Conservation (phyloP, 2,329 filamentous ascomycete species). For the Arthrobotrys iridis region DNA sequence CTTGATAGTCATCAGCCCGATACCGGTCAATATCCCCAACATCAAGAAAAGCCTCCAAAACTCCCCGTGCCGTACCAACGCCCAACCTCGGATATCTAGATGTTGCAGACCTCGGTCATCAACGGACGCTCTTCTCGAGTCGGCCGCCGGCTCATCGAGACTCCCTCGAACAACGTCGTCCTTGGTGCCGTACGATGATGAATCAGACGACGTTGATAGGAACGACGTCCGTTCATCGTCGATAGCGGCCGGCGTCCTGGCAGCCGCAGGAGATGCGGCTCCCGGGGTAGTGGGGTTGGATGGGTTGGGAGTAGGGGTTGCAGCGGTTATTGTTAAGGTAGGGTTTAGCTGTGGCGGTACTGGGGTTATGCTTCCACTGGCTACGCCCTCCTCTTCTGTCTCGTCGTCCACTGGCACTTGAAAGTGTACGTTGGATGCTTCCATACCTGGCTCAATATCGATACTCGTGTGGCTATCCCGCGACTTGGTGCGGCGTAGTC, state of each 20-base stretch:
- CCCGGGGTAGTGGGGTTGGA: constrained; percentile 44
- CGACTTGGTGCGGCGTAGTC: constrained; percentile 65
- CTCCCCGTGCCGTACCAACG: constrained; percentile 75
- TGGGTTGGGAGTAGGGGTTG: constrained; percentile 49
- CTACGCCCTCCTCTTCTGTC: constrained; percentile 36
- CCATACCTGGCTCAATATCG: constrained; percentile 73
- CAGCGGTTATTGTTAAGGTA: constrained; percentile 46
- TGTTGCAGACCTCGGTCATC: constrained; percentile 36
- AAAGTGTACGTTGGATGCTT: constrained; percentile 45
- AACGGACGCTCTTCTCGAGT: constrained; percentile 46
- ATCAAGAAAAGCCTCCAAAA: constrained; percentile 93
- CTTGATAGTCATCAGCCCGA: constrained; percentile 99
- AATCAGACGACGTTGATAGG: constrained; percentile 70
- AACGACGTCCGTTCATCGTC: constrained; percentile 81
- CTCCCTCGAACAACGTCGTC: constrained; percentile 61
- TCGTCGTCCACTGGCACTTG: constrained; percentile 38
- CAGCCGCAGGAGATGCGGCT: constrained; percentile 33
- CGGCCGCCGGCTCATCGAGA: constrained; percentile 66
- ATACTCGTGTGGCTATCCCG: constrained; percentile 62
- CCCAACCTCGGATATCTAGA: constrained; percentile 87
- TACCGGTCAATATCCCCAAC: constrained; percentile 89
- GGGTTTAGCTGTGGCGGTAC: constrained; percentile 28
- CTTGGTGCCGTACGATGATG: constrained; percentile 62
- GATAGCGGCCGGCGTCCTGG: constrained; percentile 24
- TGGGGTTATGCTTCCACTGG: constrained; percentile 34